Conservation (phyloP, 1,284 basidiomycete species). For the Apiotrichum sp. region DNA sequence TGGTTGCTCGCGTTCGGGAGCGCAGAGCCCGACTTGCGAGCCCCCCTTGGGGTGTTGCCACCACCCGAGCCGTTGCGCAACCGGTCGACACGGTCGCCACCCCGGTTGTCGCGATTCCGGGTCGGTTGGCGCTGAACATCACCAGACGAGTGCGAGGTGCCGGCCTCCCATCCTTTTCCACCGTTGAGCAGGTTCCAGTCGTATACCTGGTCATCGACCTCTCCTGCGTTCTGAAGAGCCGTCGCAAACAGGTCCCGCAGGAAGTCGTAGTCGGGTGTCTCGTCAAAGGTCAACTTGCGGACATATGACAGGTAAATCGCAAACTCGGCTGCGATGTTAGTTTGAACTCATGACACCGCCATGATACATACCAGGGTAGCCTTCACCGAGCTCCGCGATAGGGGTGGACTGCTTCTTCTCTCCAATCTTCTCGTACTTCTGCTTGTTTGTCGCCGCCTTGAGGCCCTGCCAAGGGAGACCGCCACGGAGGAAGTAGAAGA, state of each 20-base stretch:
- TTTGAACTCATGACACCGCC: not conserved
- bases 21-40: constrained; percentile 39
- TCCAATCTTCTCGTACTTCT: constrained; percentile 98
- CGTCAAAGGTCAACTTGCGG: constrained; percentile 89
- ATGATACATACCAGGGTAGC: constrained; percentile 68
- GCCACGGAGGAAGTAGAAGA: constrained; percentile 96
- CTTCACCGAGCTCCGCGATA: constrained; percentile 88
- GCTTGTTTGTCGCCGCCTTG: constrained; percentile 98
- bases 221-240: constrained; percentile 79
- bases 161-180: constrained; percentile 91
- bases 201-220: constrained; percentile 79
- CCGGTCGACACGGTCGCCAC: constrained; percentile 47
- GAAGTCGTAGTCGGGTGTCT: constrained; percentile 95
- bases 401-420: constrained; percentile 97
- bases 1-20: constrained; percentile 46
- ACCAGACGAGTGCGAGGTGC: constrained; percentile 39
- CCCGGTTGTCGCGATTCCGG: constrained; percentile 33
- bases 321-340: constrained; percentile 61
- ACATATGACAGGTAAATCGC: constrained; percentile 97
- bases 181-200: constrained; percentile 87
- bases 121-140: constrained; percentile 35
- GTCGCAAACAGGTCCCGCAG: constrained; percentile 85
- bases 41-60: constrained; percentile 22
- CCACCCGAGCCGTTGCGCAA: constrained; percentile 39
- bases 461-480: constrained; percentile 95